These are phyloP conservation scores for Canavalia gladiata DNA, from an alignment of 306 rosid genomes.

Conservation along the genomic window DNA sequence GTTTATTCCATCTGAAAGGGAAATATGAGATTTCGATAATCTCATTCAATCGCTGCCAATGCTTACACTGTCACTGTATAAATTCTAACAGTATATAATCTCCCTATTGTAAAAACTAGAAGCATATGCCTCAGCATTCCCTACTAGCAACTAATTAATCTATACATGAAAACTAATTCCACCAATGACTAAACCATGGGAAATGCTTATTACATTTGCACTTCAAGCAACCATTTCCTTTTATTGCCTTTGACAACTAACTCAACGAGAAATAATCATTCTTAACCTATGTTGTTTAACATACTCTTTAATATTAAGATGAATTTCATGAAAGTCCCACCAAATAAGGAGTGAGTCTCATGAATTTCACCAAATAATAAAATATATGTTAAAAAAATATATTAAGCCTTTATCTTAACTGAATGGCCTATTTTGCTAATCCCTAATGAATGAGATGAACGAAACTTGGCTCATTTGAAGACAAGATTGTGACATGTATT, in stretches of 20 bases:
- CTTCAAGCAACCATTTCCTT: conserved; percentile 47
- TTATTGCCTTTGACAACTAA: conserved; percentile 49
- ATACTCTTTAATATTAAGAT: not conserved
- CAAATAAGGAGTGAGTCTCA: not conserved
- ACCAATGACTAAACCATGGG: conserved; percentile 35
- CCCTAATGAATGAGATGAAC: conserved; percentile 14
- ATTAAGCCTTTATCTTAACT: conserved; percentile 31
- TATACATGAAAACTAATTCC: conserved; percentile 47
- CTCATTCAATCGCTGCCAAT: conserved; percentile 34
- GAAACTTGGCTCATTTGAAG: conserved; percentile 57
- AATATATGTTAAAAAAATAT: not conserved
- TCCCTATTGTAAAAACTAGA: conserved; percentile 28
- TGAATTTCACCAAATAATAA: conserved; percentile 16
- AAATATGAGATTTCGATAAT: conserved; percentile 41
- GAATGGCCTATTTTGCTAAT: conserved; percentile 43
- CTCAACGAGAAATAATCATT: not conserved
- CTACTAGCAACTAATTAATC: conserved; percentile 36
- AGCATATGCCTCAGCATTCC: conserved; percentile 41
- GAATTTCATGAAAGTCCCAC: conserved; percentile 7
- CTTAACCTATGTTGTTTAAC: not conserved
- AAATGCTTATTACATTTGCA: conserved; percentile 52
- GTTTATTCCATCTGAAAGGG: conserved; percentile 13
- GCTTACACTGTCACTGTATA: conserved; percentile 27
- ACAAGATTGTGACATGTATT: conserved; percentile 85
- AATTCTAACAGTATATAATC: conserved; percentile 33